phyloP scores from a whole-genome alignment of 2,329 filamentous ascomycete species.

The Talaromyces sp. region DNA sequence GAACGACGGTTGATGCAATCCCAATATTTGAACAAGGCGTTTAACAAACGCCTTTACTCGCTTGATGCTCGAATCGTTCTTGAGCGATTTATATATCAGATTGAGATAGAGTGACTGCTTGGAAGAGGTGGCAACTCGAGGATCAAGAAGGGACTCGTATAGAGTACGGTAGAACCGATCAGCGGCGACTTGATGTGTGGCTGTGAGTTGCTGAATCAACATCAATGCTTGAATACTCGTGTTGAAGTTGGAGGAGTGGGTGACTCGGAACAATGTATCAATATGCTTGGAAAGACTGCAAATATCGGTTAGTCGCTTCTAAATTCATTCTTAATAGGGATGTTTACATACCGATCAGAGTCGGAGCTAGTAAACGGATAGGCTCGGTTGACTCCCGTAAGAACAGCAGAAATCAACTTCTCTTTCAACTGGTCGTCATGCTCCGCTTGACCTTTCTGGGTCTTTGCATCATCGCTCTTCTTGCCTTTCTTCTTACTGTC shows the following conservation, averaged over 20 bases:
- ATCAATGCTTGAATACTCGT: constrained; percentile 94
- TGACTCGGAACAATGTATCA: constrained; percentile 91
- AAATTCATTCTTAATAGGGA: constrained; percentile 5
- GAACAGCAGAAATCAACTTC: constrained; percentile 84
- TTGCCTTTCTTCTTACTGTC: constrained; percentile 51
- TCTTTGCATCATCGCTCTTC: constrained; percentile 44
- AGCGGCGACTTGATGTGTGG: constrained; percentile 72
- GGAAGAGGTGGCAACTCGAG: constrained; percentile 80
- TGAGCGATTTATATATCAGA: constrained; percentile 80
- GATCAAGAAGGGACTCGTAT: constrained; percentile 91
- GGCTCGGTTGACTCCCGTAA: constrained; percentile 93
- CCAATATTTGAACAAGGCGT: constrained; percentile 80
- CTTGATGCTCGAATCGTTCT: constrained; percentile 83
- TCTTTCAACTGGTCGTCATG: constrained; percentile 71
- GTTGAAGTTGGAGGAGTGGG: constrained; percentile 98
- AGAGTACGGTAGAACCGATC: constrained; percentile 94
- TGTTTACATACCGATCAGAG: constrained; percentile 60
- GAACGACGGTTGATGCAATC: constrained; percentile 87
- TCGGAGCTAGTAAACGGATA: constrained; percentile 87
- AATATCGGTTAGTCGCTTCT: constrained; percentile 21
- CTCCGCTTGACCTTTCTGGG: constrained; percentile 32
- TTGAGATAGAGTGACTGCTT: constrained; percentile 97
- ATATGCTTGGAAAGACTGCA: constrained; percentile 77
- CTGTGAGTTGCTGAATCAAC: constrained; percentile 87
- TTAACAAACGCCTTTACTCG: constrained; percentile 96